These are phyloP conservation scores for Monosporascus sp. DNA, from an alignment of 2,329 filamentous ascomycete species.

Conservation along the genomic window DNA sequence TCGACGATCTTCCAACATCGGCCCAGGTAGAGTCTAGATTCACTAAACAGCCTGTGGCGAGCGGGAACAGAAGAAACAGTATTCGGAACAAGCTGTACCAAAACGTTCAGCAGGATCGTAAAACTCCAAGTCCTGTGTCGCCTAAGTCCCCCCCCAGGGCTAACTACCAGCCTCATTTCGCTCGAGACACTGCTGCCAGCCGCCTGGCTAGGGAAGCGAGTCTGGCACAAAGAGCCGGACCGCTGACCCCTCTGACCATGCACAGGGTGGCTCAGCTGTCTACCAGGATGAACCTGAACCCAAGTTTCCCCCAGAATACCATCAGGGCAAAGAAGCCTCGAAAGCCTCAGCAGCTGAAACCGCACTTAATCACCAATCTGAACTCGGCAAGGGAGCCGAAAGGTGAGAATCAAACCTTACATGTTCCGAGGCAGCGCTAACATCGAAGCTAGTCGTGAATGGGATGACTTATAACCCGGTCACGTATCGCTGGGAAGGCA, in stretches of 20 bases:
- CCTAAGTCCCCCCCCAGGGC: conserved; percentile 52
- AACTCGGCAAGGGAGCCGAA: conserved; percentile 69
- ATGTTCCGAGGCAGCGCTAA: conserved; percentile 22
- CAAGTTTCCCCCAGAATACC: conserved; percentile 37
- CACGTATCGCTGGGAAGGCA: conserved; percentile 90
- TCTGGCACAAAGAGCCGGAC: conserved; percentile 52
- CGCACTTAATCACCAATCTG: conserved; percentile 84
- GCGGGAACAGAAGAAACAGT: conserved; percentile 57
- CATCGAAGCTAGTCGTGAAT: conserved; percentile 61
- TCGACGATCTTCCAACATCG: conserved; percentile 92
- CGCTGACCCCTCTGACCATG: conserved; percentile 49
- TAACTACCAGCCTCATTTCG: conserved; percentile 56
- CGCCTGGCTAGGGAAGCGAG: conserved; percentile 59
- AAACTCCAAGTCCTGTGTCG: conserved; percentile 47
- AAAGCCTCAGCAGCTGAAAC: conserved; percentile 61
- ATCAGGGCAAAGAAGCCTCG: conserved; percentile 51
- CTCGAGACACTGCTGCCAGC: conserved; percentile 60
- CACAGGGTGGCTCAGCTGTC: conserved; percentile 51
- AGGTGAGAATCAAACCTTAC: conserved; percentile 43
- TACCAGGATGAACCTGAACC: conserved; percentile 42
- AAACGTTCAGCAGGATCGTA: conserved; percentile 48
- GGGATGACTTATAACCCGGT: conserved; percentile 94
- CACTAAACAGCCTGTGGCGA: conserved; percentile 70
- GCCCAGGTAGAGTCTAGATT: conserved; percentile 74
- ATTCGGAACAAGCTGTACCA: conserved; percentile 53